Conservation (phyloP, 306 rosid species). For the Glycyrrhiza uralensis region DNA sequence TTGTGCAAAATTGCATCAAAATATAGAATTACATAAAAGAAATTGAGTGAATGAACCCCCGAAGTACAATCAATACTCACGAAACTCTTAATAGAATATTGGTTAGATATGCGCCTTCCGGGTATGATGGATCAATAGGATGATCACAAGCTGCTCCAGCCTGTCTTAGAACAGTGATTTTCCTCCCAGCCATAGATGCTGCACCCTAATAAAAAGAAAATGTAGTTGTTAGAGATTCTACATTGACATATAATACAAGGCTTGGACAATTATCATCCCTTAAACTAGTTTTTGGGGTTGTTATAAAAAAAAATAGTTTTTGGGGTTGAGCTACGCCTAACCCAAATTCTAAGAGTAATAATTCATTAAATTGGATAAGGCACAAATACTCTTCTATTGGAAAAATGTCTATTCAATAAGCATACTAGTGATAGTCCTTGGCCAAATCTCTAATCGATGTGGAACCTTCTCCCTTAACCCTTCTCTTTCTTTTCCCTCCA, state of each 20-base stretch:
- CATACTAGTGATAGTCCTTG: too few species aligned
- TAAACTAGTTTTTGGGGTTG: too few species aligned
- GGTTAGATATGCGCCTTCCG: slow-evolving; percentile 82
- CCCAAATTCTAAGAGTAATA: too few species aligned
- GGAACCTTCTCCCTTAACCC: too few species aligned
- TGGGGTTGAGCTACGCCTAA: too few species aligned
- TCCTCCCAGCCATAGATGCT: slow-evolving; percentile 71
- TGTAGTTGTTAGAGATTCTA: too few species aligned
- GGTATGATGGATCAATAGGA: slow-evolving; percentile 78
- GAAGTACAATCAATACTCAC: slow-evolving; percentile 15
- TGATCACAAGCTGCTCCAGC: slow-evolving; percentile 86
- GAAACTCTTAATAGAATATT: slow-evolving; percentile 65
- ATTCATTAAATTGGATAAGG: not conserved
- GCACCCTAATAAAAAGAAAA: slow-evolving; percentile 52
- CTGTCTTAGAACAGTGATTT: slow-evolving; percentile 58
- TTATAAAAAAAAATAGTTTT: too few species aligned
- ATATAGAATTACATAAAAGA: not conserved
- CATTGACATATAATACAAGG: too few species aligned
- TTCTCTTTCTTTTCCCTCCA: too few species aligned
- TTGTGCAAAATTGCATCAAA: not conserved
- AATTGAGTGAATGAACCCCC: not conserved
- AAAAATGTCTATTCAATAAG: not conserved
- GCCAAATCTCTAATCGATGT: too few species aligned
- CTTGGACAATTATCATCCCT: too few species aligned
- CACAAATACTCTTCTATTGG: not conserved